Conservation (phyloP, 768 basidiomycete genomes). For the Tricholomella constricta region DNA sequence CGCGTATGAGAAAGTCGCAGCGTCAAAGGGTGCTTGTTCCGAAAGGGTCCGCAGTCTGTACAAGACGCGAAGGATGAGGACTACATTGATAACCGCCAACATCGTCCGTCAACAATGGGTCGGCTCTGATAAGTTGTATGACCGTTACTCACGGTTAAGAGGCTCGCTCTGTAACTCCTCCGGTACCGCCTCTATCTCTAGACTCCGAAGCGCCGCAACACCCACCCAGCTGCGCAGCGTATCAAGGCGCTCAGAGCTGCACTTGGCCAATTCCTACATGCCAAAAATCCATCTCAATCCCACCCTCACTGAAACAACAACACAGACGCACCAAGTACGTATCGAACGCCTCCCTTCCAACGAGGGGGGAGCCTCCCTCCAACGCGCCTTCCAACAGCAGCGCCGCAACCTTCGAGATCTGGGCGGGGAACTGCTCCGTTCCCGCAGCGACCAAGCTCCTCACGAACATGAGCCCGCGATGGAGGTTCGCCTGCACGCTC, state of each 20-base stretch:
- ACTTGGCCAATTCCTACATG: constrained; percentile 63
- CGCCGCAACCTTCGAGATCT: constrained; percentile 59
- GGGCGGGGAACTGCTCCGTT: constrained; percentile 52
- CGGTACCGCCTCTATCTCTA: constrained; percentile 66
- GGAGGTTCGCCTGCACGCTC: constrained; percentile 52
- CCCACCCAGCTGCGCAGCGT: constrained; percentile 72
- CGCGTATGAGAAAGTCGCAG: constrained; percentile 81
- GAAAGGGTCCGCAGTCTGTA: constrained; percentile 81
- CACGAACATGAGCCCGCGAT: constrained; percentile 72
- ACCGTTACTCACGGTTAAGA: constrained; percentile 50
- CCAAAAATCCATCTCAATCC: background rate
- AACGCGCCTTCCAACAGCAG: constrained; percentile 70
- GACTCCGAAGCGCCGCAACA: constrained; percentile 78
- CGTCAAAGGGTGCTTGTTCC: constrained; percentile 81
- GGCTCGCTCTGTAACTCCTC: constrained; percentile 74
- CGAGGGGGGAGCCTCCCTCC: constrained; percentile 58
- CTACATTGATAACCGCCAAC: constrained; percentile 37
- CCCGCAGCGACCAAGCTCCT: constrained; percentile 55
- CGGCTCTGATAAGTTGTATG: background rate
- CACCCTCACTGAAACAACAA: background rate
- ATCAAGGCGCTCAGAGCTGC: constrained; percentile 75
- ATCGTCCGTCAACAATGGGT: background rate
- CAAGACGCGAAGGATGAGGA: constrained; percentile 79
- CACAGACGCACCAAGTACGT: constrained; percentile 72
- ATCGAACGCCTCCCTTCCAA: constrained; percentile 63